Evolutionary conservation across 371 early-diverging fungal species (phyloP).

Genomic region (Lichtheimia hyalospora): DNA sequence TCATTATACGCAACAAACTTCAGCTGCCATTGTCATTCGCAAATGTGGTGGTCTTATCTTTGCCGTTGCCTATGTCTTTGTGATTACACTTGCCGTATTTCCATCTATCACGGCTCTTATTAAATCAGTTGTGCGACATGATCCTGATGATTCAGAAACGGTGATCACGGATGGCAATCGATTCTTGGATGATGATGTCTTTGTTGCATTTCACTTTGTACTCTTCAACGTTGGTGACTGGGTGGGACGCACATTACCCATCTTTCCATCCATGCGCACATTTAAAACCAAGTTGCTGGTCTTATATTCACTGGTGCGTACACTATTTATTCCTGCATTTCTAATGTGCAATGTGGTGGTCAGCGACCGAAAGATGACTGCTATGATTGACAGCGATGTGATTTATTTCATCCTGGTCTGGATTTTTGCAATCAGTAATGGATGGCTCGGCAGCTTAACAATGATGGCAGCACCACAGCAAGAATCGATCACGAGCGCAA

Average conservation of each 20-base stretch:
- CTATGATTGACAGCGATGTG: constrained; percentile 61
- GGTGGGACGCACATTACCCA: constrained; percentile 62
- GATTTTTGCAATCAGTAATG: constrained; percentile 69
- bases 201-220: constrained; percentile 77
- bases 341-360: constrained; percentile 67
- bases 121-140: constrained; percentile 48
- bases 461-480: constrained; percentile 78
- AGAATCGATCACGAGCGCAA: constrained; percentile 34
- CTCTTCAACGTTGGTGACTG: constrained; percentile 78
- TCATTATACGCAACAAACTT: not conserved
- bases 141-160: constrained; percentile 14
- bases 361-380: constrained; percentile 43
- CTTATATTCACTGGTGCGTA: constrained; percentile 45
- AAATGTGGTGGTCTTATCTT: constrained; percentile 47
- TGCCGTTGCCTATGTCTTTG: constrained; percentile 60
- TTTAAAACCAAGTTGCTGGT: constrained; percentile 44
- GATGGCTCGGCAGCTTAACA: constrained; percentile 67
- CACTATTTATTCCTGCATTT: constrained; percentile 70
- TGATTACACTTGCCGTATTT: constrained; percentile 72
- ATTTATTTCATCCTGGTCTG: constrained; percentile 60
- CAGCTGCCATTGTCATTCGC: constrained; percentile 17
- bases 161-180: constrained; percentile 17
- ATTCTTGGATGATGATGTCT: constrained; percentile 57
- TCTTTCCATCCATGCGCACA: constrained; percentile 32
- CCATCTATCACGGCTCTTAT: constrained; percentile 77